These are phyloP conservation scores for Lentinula detonsa DNA, from an alignment of 768 basidiomycete species.

Conservation along the genomic window DNA sequence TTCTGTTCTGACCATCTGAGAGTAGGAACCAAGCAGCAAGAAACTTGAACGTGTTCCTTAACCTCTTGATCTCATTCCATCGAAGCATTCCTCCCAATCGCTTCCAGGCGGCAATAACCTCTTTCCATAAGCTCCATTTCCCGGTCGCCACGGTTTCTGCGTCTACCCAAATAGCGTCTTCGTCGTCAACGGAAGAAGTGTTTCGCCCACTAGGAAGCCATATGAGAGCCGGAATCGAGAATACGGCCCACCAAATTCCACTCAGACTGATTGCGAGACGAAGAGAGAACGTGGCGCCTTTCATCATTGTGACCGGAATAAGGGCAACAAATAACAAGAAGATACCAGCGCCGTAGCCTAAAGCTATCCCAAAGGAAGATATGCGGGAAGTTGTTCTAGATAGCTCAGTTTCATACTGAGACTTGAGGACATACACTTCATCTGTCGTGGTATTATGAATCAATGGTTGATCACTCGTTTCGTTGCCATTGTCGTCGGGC, in stretches of 20 bases:
- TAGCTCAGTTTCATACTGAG: slow-evolving; percentile 49
- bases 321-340: slow-evolving; percentile 65
- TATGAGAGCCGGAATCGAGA: slow-evolving; percentile 70
- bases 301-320: slow-evolving; percentile 68
- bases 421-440: slow-evolving; percentile 21
- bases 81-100: slow-evolving; percentile 70
- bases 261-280: slow-evolving; percentile 80
- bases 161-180: slow-evolving; percentile 12
- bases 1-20: slow-evolving; percentile 63
- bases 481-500: slow-evolving; percentile 11
- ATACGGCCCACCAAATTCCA: slow-evolving; percentile 85
- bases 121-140: slow-evolving; percentile 39
- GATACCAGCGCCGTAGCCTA: slow-evolving; percentile 85
- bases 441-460: slow-evolving; percentile 18
- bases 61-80: slow-evolving; percentile 62
- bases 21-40: slow-evolving; percentile 93
- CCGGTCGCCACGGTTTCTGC: slow-evolving; percentile 12
- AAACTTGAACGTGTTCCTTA: slow-evolving; percentile 84
- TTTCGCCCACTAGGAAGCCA: slow-evolving; percentile 52
- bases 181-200: slow-evolving; percentile 11
- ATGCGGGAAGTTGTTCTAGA: slow-evolving; percentile 77
- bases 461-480: slow-evolving; percentile 31
- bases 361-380: slow-evolving; percentile 79
- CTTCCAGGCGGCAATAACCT: slow-evolving; percentile 70
- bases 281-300: slow-evolving; percentile 65